Percentiles rank a stretch among this genome's conserved stretches.
Evolutionary conservation across 1,284 basidiomycete genomes (phyloP).

Genomic region (Malassezia slooffiae): DNA sequence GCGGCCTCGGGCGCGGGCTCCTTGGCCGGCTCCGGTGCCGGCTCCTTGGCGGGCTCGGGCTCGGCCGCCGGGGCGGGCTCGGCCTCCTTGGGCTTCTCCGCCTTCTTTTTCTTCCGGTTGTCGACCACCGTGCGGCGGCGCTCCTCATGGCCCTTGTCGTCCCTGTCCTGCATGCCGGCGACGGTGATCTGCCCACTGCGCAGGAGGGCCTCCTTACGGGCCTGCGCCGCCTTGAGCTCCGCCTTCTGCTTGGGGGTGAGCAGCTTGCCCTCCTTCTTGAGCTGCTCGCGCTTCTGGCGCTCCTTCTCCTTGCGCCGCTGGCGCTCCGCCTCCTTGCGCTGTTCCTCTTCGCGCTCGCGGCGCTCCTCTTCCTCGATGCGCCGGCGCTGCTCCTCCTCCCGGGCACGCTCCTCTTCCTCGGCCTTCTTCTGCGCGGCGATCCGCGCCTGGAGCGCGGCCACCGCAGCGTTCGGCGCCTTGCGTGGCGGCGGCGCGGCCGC

Average conservation of each 20-base stretch:
- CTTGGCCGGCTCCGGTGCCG: slow-evolving; percentile 32
- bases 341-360: slow-evolving; percentile 39
- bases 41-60: slow-evolving; percentile 5
- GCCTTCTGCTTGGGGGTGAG: slow-evolving; percentile 70
- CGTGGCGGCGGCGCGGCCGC: slow-evolving; percentile 20
- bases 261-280: slow-evolving; percentile 45
- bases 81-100: slow-evolving; percentile 8
- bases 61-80: slow-evolving; percentile 29
- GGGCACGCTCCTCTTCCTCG: slow-evolving; percentile 38
- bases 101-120: slow-evolving; percentile 64
- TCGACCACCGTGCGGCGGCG: slow-evolving; percentile 61
- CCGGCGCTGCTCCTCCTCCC: slow-evolving; percentile 31
- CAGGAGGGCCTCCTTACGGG: slow-evolving; percentile 78
- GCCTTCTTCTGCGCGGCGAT: slow-evolving; percentile 45
- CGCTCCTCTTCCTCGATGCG: slow-evolving; percentile 42
- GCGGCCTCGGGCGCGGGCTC: slow-evolving; percentile 33
- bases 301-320: slow-evolving; percentile 43
- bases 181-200: slow-evolving; percentile 72
- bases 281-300: slow-evolving; percentile 41
- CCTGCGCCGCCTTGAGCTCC: slow-evolving; percentile 79
- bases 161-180: slow-evolving; percentile 60
- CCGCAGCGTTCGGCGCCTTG: slow-evolving; percentile 38
- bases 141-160: slow-evolving; percentile 16
- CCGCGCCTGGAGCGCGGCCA: slow-evolving; percentile 40
- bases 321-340: slow-evolving; percentile 41